phyloP scores from a whole-genome alignment of 805 yeast species.

The Diddensiella transvaalensis region DNA sequence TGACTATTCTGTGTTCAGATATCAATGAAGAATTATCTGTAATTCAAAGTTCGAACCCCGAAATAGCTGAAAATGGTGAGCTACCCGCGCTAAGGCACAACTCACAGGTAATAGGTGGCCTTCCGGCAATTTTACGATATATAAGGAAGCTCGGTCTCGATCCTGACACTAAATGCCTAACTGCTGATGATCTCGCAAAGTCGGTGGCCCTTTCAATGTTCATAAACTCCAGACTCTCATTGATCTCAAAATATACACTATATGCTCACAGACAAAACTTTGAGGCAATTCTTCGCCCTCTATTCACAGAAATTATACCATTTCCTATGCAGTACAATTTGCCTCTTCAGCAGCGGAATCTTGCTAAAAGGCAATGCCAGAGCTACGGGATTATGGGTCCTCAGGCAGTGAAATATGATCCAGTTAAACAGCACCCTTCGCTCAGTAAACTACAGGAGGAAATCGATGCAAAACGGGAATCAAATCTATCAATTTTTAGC shows the following conservation, averaged over 20 bases:
- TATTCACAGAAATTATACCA: slow-evolving; percentile 29
- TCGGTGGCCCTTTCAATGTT: slow-evolving; percentile 19
- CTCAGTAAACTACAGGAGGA: slow-evolving; percentile 27
- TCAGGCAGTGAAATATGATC: slow-evolving; percentile 3
- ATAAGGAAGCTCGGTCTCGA: slow-evolving; percentile 15
- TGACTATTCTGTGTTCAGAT: slow-evolving; percentile 11
- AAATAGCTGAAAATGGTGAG: slow-evolving; percentile 21
- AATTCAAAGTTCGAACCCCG: slow-evolving; percentile 27
- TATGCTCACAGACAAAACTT: slow-evolving; percentile 29
- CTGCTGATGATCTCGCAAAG: slow-evolving; percentile 16
- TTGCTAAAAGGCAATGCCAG: slow-evolving; percentile 22
- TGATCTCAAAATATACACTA: slow-evolving; percentile 20
- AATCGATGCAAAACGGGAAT: slow-evolving; percentile 10
- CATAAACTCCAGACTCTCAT: slow-evolving; percentile 22
- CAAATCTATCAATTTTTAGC: slow-evolving; percentile 5
- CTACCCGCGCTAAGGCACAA: slow-evolving; percentile 29
- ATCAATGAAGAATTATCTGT: slow-evolving; percentile 16
- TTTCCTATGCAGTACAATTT: slow-evolving; percentile 38
- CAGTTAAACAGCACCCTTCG: slow-evolving; percentile 9
- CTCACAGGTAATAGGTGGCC: slow-evolving; percentile 22
- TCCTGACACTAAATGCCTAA: slow-evolving; percentile 8
- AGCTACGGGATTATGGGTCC: slow-evolving; percentile 11
- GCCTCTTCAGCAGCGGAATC: slow-evolving; percentile 26
- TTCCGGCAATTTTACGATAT: slow-evolving; percentile 25
- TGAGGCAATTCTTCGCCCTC: slow-evolving; percentile 31